These are phyloP conservation scores for Petasospora fabianii DNA, from an alignment of 1,139 yeast species.

Conservation along the genomic window DNA sequence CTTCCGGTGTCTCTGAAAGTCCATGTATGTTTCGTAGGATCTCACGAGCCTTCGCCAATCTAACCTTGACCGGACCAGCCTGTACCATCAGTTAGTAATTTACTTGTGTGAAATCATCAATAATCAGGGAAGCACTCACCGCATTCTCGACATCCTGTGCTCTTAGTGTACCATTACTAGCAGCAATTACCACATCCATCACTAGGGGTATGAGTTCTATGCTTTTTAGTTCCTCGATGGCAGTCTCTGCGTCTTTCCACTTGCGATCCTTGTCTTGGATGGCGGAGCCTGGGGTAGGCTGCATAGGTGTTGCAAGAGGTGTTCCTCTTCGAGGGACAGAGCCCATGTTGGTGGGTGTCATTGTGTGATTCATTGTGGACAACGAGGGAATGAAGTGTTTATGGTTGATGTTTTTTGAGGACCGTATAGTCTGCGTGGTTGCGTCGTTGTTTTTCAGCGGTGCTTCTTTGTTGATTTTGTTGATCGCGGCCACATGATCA, in stretches of 20 bases:
- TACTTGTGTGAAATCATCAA: no score
- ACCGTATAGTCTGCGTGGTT: no score
- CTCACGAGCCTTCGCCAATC: conserved; percentile 21
- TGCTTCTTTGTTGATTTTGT: not conserved
- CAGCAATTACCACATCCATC: conserved; percentile 26
- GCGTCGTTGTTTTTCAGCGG: no score
- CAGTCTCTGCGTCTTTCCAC: conserved; percentile 14
- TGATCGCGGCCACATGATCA: no score
- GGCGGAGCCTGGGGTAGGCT: conserved; percentile 9
- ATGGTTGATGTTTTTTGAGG: not conserved
- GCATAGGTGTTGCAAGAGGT: conserved; percentile 9
- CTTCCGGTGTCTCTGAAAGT: conserved; percentile 23
- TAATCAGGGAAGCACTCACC: conserved; percentile 7
- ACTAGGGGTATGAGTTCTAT: conserved; percentile 25
- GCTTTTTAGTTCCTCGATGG: conserved; percentile 19
- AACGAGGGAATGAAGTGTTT: not conserved
- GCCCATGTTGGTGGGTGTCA: conserved; percentile 1
- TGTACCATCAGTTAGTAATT: conserved; percentile 4
- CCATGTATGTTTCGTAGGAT: conserved; percentile 22
- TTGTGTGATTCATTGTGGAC: not conserved
- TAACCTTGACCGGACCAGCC: conserved; percentile 22
- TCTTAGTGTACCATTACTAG: conserved; percentile 20
- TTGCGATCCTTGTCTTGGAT: conserved; percentile 10
- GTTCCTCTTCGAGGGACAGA: conserved; percentile 6
- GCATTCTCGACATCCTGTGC: conserved; percentile 27